Conservation (phyloP, 139 green algal species). For the Haematococcus sp. region DNA sequence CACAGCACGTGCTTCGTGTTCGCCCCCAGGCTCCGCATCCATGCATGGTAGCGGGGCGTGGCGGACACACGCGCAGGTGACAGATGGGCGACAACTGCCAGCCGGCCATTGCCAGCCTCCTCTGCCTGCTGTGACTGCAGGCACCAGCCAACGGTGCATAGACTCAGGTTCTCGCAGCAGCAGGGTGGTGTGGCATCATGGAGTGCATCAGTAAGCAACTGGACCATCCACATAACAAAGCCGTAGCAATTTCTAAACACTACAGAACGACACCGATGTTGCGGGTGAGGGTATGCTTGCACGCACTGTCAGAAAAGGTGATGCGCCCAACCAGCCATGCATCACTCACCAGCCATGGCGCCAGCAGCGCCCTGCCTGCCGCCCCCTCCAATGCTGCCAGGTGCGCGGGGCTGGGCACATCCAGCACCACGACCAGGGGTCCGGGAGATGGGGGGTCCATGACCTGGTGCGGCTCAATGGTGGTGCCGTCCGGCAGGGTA, state of each 20-base stretch:
- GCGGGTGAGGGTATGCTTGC: too few relatives aligned
- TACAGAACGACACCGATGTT: too few relatives aligned
- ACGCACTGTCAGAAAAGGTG: too few relatives aligned
- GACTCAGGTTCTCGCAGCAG: too few relatives aligned
- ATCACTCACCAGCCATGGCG: constrained; percentile 8
- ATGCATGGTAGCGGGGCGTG: constrained; percentile 8
- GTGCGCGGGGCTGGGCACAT: constrained; percentile 67
- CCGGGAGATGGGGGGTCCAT: constrained; percentile 66
- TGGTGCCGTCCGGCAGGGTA: constrained; percentile 38
- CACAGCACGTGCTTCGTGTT: constrained; percentile 18
- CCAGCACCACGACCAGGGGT: constrained; percentile 78
- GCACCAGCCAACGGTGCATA: too few relatives aligned
- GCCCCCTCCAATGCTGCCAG: constrained; percentile 34
- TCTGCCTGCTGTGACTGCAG: background rate
- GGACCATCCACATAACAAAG: too few relatives aligned
- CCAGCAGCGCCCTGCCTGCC: background rate
- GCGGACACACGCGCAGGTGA: background rate
- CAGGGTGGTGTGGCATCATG: too few relatives aligned
- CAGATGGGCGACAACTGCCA: constrained; percentile 10
- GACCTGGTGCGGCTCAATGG: constrained; percentile 66
- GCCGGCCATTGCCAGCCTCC: background rate
- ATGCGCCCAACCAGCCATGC: background rate
- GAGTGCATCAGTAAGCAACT: too few relatives aligned
- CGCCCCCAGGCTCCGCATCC: constrained; percentile 20
- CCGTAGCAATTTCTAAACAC: too few relatives aligned